These are phyloP conservation scores for Bimuria novae-zelandiae DNA, from an alignment of 2,329 filamentous ascomycete species.

Conservation along the genomic window DNA sequence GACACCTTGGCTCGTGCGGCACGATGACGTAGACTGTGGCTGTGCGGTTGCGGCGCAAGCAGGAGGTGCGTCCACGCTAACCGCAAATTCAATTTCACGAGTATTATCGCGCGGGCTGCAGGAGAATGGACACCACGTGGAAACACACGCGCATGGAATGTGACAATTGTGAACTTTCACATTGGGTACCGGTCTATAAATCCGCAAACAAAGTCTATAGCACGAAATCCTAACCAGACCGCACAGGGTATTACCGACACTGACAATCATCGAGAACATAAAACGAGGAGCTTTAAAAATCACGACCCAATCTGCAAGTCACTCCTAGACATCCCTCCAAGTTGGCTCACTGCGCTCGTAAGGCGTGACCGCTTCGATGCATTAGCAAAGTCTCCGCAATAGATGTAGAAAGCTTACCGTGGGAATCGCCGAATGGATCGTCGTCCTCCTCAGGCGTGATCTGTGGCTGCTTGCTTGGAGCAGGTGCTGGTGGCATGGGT, in stretches of 20 bases:
- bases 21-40: constrained; percentile 34
- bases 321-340: constrained; percentile 47
- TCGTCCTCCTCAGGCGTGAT: constrained; percentile 68
- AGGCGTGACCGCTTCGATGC: constrained; percentile 56
- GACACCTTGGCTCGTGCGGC: constrained; percentile 19
- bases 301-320: background rate
- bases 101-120: too few relatives aligned
- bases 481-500: constrained; percentile 40
- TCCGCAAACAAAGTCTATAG: background rate
- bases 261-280: background rate
- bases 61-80: background rate
- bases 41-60: constrained; percentile 11
- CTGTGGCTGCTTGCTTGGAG: constrained; percentile 51
- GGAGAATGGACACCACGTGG: too few relatives aligned
- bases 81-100: background rate
- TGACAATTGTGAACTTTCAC: constrained; percentile 8
- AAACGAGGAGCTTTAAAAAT: background rate
- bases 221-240: background rate
- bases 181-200: constrained; percentile 3
- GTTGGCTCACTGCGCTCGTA: constrained; percentile 41
- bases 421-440: constrained; percentile 83
- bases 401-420: constrained; percentile 51
- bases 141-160: background rate
- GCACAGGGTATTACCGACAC: constrained; percentile 8
- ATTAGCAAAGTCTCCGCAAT: constrained; percentile 15